Evolutionary conservation across 768 basidiomycete species (phyloP).

Genomic region (Tulasnella sp.): DNA sequence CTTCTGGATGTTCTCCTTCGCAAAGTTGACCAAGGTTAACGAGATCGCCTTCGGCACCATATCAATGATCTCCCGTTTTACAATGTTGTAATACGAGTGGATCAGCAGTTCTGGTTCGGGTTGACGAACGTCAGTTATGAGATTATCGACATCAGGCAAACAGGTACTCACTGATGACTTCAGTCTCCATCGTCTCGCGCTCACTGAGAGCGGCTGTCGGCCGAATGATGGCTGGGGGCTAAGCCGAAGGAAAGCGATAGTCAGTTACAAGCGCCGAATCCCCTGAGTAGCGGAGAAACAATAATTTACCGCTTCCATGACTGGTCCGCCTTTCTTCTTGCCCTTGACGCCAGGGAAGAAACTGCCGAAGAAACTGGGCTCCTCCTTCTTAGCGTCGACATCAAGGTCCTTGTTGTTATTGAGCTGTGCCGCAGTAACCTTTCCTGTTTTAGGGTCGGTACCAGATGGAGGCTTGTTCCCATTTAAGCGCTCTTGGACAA

Average conservation of each 20-base stretch:
- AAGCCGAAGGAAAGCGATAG: conserved; percentile 17
- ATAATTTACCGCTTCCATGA: conserved; percentile 45
- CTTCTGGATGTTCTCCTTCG: conserved; percentile 90
- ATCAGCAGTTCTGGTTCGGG: conserved; percentile 77
- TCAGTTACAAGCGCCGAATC: background rate
- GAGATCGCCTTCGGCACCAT: conserved; percentile 97
- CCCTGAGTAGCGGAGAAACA: background rate
- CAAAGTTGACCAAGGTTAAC: conserved; percentile 79
- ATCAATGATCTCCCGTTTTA: conserved; percentile 99
- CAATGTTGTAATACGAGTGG: conserved; percentile 93
- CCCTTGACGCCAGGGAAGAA: conserved; percentile 70
- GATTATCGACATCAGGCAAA: background rate
- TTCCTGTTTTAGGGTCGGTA: conserved; percentile 62
- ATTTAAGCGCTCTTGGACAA: conserved; percentile 73
- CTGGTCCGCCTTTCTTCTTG: conserved; percentile 46
- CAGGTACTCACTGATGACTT: conserved; percentile 83
- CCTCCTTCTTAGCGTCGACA: conserved; percentile 79
- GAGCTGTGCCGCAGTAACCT: conserved; percentile 47
- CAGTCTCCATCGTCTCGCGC: conserved; percentile 95
- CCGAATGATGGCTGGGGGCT: conserved; percentile 79
- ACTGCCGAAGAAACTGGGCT: conserved; percentile 85
- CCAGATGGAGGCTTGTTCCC: conserved; percentile 58
- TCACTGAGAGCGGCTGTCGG: conserved; percentile 88
- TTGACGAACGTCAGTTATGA: background rate
- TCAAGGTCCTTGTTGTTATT: conserved; percentile 96